phyloP scores from a whole-genome alignment of 257 asterid species.

The Solanum phureja region DNA sequence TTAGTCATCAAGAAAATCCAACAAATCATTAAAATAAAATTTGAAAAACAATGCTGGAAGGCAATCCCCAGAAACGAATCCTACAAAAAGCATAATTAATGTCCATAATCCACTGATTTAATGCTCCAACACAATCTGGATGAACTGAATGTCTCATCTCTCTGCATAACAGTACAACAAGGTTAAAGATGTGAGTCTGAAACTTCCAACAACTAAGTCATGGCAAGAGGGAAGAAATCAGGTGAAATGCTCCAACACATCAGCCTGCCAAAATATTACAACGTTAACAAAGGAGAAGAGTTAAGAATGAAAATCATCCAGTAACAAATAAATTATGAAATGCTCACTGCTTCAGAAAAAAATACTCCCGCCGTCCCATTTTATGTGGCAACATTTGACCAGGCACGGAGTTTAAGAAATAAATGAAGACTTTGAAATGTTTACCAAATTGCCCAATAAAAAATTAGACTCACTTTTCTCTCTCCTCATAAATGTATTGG shows the following conservation, averaged over 20 bases:
- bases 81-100: slow-evolving; percentile 45
- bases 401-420: too few relatives aligned
- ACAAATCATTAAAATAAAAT: slow-evolving; percentile 13
- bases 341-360: slow-evolving; percentile 8
- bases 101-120: slow-evolving; percentile 18
- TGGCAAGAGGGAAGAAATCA: slow-evolving; percentile 83
- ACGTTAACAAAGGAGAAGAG: slow-evolving; percentile 12
- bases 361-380: too few relatives aligned
- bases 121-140: slow-evolving; percentile 27
- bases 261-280: slow-evolving; percentile 70
- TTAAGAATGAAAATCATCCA: neutral
- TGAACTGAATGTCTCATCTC: slow-evolving; percentile 34
- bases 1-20: slow-evolving; percentile 13
- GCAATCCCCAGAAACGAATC: slow-evolving; percentile 37
- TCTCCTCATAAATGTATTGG: too few relatives aligned
- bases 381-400: too few relatives aligned
- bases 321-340: neutral
- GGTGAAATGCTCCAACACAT: slow-evolving; percentile 85
- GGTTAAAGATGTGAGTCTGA: slow-evolving; percentile 95
- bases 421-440: too few relatives aligned
- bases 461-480: too few relatives aligned
- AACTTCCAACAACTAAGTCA: slow-evolving; percentile 90
- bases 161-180: slow-evolving; percentile 95
- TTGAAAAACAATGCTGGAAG: slow-evolving; percentile 18
- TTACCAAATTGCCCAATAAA: too few relatives aligned